phyloP scores from a whole-genome alignment of 108 stramenopile genomes.

The Fistulifera pelliculosa region DNA sequence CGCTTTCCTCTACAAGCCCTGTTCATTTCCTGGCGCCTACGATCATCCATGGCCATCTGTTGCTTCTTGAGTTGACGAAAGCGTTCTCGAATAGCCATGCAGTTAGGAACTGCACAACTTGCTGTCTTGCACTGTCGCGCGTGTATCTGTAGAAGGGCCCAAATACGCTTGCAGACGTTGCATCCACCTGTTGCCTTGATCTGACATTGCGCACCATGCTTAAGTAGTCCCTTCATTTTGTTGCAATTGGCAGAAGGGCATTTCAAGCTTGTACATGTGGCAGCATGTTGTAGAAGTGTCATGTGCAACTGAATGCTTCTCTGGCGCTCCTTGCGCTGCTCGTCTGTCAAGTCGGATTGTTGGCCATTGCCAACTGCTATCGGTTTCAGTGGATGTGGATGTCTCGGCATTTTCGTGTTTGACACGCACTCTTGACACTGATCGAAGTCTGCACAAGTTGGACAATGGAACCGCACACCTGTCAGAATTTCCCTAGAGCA shows the following conservation, averaged over 20 bases:
- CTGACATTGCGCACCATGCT: slow-evolving; percentile 77
- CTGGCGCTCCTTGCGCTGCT: slow-evolving; percentile 89
- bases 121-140: slow-evolving; percentile 87
- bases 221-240: slow-evolving; percentile 95
- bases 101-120: slow-evolving; percentile 89
- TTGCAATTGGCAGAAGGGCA: slow-evolving; percentile 93
- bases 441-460: slow-evolving; percentile 90
- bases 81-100: slow-evolving; percentile 88
- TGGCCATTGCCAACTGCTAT: slow-evolving; percentile 63
- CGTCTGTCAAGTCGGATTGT: slow-evolving; percentile 75
- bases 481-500: slow-evolving; percentile 78
- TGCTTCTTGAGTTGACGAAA: slow-evolving; percentile 81
- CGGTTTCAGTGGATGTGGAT: slow-evolving; percentile 80
- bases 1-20: slow-evolving; percentile 27
- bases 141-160: slow-evolving; percentile 96
- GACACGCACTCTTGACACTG: slow-evolving; percentile 82
- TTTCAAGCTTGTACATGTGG: slow-evolving; percentile 70
- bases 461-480: slow-evolving; percentile 83
- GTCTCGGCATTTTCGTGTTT: slow-evolving; percentile 66
- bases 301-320: slow-evolving; percentile 92
- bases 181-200: slow-evolving; percentile 88
- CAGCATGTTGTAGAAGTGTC: slow-evolving; percentile 92
- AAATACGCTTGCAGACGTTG: slow-evolving; percentile 93
- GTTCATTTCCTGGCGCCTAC: slow-evolving; percentile 86
- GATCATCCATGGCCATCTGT: slow-evolving; percentile 89